Evolutionary conservation across 1,139 yeast genomes (phyloP), one percentile per base, ranked within the genome.

Genomic region (Yamadazyma atlantica): DNA sequence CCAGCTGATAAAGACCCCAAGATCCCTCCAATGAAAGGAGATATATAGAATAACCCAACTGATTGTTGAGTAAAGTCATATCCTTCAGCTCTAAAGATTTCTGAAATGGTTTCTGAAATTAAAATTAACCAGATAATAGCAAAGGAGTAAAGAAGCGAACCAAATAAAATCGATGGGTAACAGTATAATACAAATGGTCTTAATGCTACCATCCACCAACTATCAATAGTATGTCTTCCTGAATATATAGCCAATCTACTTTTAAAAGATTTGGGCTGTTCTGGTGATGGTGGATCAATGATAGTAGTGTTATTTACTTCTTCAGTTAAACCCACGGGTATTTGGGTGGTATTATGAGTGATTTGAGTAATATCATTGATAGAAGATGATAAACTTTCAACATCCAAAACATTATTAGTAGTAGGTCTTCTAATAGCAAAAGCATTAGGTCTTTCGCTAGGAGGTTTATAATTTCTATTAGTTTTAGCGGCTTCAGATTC

Each of bases 101-200:
- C 67, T 3, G 80, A 64, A 25, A 80, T 69, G 1, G 79, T 69
- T 52, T 80, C 84, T 1, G 82, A 75, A 34, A 80, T 72, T 34
- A 78, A 75, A 54, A 80, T 79, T 37, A 80, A 67, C 83, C 83
- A 80, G 15, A 80, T 81, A 18, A 80, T 82, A 9, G 82, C 78
- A 41, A 79, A 64, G 1, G 81, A 64, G 48, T 80, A 80, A 2
- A 75, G 57, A 8, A 79, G 50, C 1, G 83, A 64, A 0, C 81
- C 75, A 50, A 69, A 79, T n/a, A 76, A 53, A 13, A 80, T 64
- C 3, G 76, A 62, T 0, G 85, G 83, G 52, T 78, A 80, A 2
- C 62, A 45, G 42, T 66, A 72, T 10, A 80, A 62, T 18, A 71
- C 66, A 46, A 80, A 72, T 2, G 85, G 85, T 29, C 85, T 62